A percentile compares a stretch with the other conserved stretches of the same genome.
Conservation (phyloP, 345 rosid species). For the Lumnitzera littorea region DNA sequence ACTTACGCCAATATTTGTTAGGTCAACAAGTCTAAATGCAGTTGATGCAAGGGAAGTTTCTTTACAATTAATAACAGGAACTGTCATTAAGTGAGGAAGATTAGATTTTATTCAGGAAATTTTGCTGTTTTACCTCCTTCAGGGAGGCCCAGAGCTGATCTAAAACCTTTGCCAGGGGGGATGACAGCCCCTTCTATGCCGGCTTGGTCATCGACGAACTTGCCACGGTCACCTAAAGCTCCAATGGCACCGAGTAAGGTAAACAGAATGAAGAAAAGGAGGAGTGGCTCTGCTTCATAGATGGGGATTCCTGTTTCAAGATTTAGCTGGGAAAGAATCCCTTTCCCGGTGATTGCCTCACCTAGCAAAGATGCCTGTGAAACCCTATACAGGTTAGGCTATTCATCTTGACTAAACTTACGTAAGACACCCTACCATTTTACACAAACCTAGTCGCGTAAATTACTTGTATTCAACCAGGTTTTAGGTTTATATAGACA, state of each 20-base stretch:
- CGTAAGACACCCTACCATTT: too few species aligned
- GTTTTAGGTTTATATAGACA: too few species aligned
- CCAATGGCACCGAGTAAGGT: constrained; percentile 96
- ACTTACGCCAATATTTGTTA: too few species aligned
- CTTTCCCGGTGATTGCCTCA: constrained; percentile 88
- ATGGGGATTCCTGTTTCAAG: constrained; percentile 92
- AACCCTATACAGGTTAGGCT: not conserved
- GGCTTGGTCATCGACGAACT: constrained; percentile 72
- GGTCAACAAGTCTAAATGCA: too few species aligned
- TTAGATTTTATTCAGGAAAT: not conserved
- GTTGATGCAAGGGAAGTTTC: too few species aligned
- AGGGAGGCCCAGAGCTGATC: constrained; percentile 69
- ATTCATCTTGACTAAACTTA: not conserved
- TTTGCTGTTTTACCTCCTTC: constrained; percentile 59
- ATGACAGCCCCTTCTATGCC: constrained; percentile 77
- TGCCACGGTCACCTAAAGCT: constrained; percentile 87
- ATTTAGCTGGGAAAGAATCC: constrained; percentile 77
- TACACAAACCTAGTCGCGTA: too few species aligned
- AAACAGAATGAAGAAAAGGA: constrained; percentile 89
- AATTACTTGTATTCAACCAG: too few species aligned
- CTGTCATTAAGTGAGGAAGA: too few species aligned
- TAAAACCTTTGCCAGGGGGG: constrained; percentile 67
- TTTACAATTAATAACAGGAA: too few species aligned
- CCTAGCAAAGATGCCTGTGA: constrained; percentile 83
- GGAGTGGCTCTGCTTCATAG: constrained; percentile 95